Evolutionary conservation across 257 asterid species (phyloP).

Genomic region (Plectranthus barbatus): DNA sequence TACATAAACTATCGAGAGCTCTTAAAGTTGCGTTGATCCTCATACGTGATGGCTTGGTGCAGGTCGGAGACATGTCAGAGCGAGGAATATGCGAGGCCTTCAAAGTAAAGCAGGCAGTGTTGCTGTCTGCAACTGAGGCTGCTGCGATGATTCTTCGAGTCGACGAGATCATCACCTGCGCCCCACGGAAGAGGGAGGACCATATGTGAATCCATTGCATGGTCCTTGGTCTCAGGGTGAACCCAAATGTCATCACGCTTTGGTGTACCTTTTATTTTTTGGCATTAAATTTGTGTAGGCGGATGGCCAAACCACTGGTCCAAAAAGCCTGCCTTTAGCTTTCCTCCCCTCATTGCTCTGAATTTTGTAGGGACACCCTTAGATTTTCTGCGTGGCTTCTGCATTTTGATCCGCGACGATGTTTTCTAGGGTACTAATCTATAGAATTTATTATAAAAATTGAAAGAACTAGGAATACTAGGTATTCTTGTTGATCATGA

Average conservation of each 20-base stretch:
- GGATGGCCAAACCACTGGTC: too few species aligned
- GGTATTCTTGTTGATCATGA: too few species aligned
- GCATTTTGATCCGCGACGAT: too few species aligned
- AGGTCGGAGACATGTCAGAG: conserved; percentile 83
- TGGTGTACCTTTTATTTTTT: conserved; percentile 5
- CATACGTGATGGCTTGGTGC: neutral
- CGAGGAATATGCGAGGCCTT: conserved; percentile 75
- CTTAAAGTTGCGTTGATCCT: neutral
- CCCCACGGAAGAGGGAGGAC: conserved; percentile 78
- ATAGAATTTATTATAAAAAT: too few species aligned
- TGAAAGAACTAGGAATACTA: too few species aligned
- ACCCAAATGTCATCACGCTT: neutral
- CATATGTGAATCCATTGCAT: conserved; percentile 52
- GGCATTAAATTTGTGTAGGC: neutral
- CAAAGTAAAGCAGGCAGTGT: conserved; percentile 83
- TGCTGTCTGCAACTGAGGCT: conserved; percentile 90
- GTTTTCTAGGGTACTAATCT: too few species aligned
- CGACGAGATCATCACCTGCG: conserved; percentile 80
- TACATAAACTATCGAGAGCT: too few species aligned
- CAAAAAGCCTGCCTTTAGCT: too few species aligned
- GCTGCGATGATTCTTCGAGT: conserved; percentile 86
- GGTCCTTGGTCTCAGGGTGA: neutral
- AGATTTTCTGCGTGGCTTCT: too few species aligned
- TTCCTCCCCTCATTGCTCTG: too few species aligned
- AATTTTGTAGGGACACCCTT: too few species aligned